A percentile compares a stretch with the other conserved stretches of the same genome.
Conservation (phyloP, 176 grass and related monocot species). For the Neostapfia colusana region DNA sequence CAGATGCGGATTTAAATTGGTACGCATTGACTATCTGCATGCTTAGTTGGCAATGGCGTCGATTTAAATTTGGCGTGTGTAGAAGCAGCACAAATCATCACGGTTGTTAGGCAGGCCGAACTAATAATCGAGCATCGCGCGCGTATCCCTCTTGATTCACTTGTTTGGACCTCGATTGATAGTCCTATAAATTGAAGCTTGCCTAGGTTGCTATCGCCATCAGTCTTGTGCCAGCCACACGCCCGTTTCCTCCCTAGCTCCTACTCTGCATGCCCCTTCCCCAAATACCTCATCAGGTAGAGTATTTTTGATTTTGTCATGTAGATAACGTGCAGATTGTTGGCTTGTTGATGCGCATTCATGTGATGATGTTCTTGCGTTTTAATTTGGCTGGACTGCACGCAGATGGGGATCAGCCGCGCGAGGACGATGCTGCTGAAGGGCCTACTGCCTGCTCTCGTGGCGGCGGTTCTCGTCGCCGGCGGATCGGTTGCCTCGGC, state of each 20-base stretch:
- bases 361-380: not conserved
- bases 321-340: not conserved
- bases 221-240: conserved; percentile 22
- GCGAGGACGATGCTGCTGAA: not conserved
- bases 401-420: not conserved
- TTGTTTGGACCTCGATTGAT: not conserved
- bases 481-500: not conserved
- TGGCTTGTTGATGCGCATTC: not conserved
- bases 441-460: not conserved
- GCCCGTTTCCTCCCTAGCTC: not conserved
- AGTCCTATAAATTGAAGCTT: conserved; percentile 9
- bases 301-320: too few species aligned
- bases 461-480: not conserved
- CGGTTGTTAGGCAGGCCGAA: not conserved
- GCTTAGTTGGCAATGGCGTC: not conserved
- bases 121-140: not conserved
- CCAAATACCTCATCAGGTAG: not conserved
- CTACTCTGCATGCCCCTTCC: conserved; percentile 11
- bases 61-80: conserved; percentile 25
- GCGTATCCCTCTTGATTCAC: not conserved
- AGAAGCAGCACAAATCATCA: conserved; percentile 18
- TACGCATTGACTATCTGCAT: not conserved
- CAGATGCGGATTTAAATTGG: not conserved
- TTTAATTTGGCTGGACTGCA: not conserved
- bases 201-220: not conserved